Evolutionary conservation across 768 basidiomycete species (phyloP).

Genomic region (Tricholomella constricta): DNA sequence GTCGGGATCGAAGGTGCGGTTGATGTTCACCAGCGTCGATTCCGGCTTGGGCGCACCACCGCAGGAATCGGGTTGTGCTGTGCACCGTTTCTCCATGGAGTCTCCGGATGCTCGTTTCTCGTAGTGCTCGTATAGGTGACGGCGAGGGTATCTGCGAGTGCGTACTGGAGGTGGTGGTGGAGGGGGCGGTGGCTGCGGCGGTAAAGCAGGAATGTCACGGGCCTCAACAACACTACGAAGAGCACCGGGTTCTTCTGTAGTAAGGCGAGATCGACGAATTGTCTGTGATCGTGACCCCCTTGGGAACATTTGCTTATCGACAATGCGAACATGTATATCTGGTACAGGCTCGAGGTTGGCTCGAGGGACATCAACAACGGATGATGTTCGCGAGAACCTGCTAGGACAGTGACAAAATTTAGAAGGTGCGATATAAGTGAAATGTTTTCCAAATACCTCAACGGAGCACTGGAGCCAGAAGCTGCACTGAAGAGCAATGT

Average conservation of each 20-base stretch:
- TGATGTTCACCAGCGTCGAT: no score
- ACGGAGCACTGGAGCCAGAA: slow-evolving; percentile 38
- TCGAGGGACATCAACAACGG: slow-evolving; percentile 27
- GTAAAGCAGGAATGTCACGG: slow-evolving; percentile 23
- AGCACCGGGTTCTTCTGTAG: slow-evolving; percentile 23
- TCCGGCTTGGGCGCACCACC: no score
- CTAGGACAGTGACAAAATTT: background rate
- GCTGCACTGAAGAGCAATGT: slow-evolving; percentile 41
- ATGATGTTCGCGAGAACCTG: slow-evolving; percentile 30
- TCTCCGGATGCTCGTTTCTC: slow-evolving; percentile 24
- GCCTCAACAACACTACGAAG: slow-evolving; percentile 27
- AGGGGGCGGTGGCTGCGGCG: background rate
- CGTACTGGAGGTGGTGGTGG: slow-evolving; percentile 1
- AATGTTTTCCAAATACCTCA: slow-evolving; percentile 30
- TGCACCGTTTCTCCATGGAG: slow-evolving; percentile 10
- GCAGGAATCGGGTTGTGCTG: background rate
- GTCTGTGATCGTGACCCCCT: slow-evolving; percentile 23
- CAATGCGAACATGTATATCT: slow-evolving; percentile 27
- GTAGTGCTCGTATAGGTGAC: slow-evolving; percentile 25
- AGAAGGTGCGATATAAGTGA: background rate
- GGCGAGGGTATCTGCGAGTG: slow-evolving; percentile 18
- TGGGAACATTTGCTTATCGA: slow-evolving; percentile 27
- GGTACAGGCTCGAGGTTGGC: slow-evolving; percentile 24
- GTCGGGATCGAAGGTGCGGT: no score
- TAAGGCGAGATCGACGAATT: slow-evolving; percentile 30